Base-by-base conservation (phyloP, 495 filamentous ascomycete genomes). In the Podospora tetraspora region DNA sequence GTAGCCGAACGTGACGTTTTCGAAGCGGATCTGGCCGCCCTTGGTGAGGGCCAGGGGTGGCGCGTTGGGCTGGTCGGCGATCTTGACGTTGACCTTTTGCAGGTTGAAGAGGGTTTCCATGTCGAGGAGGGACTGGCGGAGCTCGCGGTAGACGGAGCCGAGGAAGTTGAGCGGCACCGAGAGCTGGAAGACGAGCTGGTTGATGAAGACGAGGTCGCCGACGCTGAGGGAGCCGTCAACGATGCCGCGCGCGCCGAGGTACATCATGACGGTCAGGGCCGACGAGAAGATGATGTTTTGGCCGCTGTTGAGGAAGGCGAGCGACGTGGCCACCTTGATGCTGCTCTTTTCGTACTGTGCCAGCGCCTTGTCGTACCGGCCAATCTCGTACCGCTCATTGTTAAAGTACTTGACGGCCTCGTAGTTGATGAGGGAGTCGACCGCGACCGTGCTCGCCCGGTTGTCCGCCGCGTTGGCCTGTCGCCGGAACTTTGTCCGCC, bases 351-450 rank as follows among this genome's bases (percentile, higher is more conserved):
- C 93, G 78, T 99, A 98, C 24, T 86, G 82, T 70, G 90, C 85
- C 56, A 99, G 83, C 0, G 95, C 92, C 70, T 89, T 87, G 77
- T 97, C 94, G 75, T 99, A 99, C 25, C 95, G 88, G 23, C 85
- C 88, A 58, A 95, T 91, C 78, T 99, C 95, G 71, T 92, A 97
- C 72, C 90, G 90, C 76, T 99, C 95, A 76, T 98, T 98, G 79
- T 98, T 99, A 84, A 99, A 99, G 82, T 98, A 97, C 81, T 98
- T 98, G 70, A 99, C 95, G 19, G 95, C 96, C 77, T 99, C 95
- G 74, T 97, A 98, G 79, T 98, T 98, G 81, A 99, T 96, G 34
- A 99, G 82, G 2, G 93, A 94, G 79, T 99, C 95, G 2, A 98
- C 94, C 1, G 94, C 95, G 32, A 97, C 92, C 0, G 94, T 98